Evolutionary conservation across 2,329 filamentous ascomycete species (phyloP).

Genomic region (Phialophora chinensis): DNA sequence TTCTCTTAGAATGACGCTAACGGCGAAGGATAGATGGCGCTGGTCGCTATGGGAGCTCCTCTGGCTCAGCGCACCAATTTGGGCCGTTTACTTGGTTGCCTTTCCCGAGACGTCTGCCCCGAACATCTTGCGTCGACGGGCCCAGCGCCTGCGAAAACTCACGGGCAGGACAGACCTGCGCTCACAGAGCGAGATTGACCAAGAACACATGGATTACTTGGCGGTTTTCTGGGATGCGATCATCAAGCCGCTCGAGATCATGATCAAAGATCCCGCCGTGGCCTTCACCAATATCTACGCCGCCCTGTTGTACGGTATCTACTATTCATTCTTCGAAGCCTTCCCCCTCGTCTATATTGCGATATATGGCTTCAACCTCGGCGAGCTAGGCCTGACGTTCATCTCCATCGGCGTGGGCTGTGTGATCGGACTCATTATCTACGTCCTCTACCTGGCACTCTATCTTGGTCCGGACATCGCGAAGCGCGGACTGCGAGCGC

Average conservation of each 20-base stretch:
- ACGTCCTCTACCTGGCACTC: conserved; percentile 59
- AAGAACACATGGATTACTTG: conserved; percentile 56
- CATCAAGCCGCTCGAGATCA: conserved; percentile 66
- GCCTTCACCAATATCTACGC: conserved; percentile 67
- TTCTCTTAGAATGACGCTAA: background rate
- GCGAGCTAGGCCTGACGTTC: conserved; percentile 66
- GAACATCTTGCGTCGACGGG: conserved; percentile 67
- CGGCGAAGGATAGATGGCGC: conserved; percentile 54
- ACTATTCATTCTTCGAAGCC: conserved; percentile 66
- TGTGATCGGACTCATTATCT: conserved; percentile 57
- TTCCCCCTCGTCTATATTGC: conserved; percentile 68
- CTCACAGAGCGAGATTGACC: conserved; percentile 69
- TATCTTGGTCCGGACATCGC: conserved; percentile 58
- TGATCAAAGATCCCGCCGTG: conserved; percentile 65
- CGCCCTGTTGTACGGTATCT: conserved; percentile 59
- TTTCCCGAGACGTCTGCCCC: conserved; percentile 68
- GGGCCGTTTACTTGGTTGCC: conserved; percentile 64
- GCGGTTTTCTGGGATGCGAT: conserved; percentile 59
- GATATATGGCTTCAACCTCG: conserved; percentile 63
- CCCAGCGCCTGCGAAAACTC: conserved; percentile 63
- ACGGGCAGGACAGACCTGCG: conserved; percentile 62
- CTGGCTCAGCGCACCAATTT: conserved; percentile 64
- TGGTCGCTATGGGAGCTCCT: conserved; percentile 66
- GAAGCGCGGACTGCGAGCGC: conserved; percentile 56
- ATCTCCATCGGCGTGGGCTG: conserved; percentile 64